Conservation (phyloP, 2,329 filamentous ascomycete species). For the Botrytis pseudocinerea region DNA sequence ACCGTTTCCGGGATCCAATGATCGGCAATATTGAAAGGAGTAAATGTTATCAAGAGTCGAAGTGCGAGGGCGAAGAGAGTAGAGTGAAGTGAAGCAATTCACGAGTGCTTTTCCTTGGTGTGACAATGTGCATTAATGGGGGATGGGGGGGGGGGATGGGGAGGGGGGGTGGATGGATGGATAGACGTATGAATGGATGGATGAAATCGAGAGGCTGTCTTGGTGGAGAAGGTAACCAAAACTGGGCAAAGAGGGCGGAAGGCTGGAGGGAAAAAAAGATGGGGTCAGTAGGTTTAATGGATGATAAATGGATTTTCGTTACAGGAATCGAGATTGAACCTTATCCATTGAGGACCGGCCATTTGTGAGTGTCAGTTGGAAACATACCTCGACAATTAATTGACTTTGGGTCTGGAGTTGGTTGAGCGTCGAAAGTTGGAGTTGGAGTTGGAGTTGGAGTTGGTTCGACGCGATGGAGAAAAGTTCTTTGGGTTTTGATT, state of each 20-base stretch:
- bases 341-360: not conserved
- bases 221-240: not conserved
- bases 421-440: not conserved
- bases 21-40: not conserved
- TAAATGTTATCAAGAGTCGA: not conserved
- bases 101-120: not conserved
- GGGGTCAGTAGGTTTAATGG: constrained; percentile 2
- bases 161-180: not conserved
- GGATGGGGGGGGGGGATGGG: not conserved
- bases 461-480: not conserved
- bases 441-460: not conserved
- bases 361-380: not conserved
- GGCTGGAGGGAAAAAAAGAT: constrained; percentile 11
- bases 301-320: not conserved
- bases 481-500: not conserved
- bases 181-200: not conserved
- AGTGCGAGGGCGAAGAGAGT: not conserved
- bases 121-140: not conserved
- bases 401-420: not conserved
- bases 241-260: not conserved
- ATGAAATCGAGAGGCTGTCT: constrained; percentile 13
- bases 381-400: not conserved
- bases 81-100: constrained; percentile 3
- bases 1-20: not conserved
- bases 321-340: not conserved